Evolutionary conservation across 2,329 filamentous ascomycete genomes (phyloP).

Genomic region (Penicillium sp.): DNA sequence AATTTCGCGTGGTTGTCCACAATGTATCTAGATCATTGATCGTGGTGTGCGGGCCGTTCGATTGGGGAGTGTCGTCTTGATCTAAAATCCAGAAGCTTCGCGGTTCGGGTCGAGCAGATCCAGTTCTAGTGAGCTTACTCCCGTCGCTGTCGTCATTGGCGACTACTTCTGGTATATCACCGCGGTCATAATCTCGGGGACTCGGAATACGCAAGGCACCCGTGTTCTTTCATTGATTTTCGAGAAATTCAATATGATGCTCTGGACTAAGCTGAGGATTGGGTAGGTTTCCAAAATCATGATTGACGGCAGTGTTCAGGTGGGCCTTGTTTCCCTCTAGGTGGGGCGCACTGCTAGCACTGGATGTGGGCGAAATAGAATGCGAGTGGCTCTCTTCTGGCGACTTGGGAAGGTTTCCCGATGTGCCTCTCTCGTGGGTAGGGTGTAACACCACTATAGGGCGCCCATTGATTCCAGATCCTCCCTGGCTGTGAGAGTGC

Average conservation of each 20-base stretch:
- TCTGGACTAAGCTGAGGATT: conserved; percentile 66
- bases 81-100: conserved; percentile 19
- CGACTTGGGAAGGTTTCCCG: conserved; percentile 33
- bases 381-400: conserved; percentile 32
- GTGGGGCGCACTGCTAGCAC: conserved; percentile 25
- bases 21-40: conserved; percentile 52
- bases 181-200: conserved; percentile 85
- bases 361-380: conserved; percentile 28
- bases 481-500: conserved; percentile 39
- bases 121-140: conserved; percentile 26
- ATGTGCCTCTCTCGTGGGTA: conserved; percentile 25
- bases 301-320: conserved; percentile 12
- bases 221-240: conserved; percentile 78
- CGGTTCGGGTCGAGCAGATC: conserved; percentile 30
- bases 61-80: conserved; percentile 13
- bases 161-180: conserved; percentile 70
- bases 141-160: conserved; percentile 50
- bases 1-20: conserved; percentile 39
- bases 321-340: conserved; percentile 17
- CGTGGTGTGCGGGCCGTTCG: conserved; percentile 49
- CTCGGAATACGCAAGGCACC: conserved; percentile 86
- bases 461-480: conserved; percentile 44
- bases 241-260: conserved; percentile 85
- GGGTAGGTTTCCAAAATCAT: conserved; percentile 54
- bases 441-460: conserved; percentile 44